phyloP scores from a whole-genome alignment of 2,329 filamentous ascomycete genomes.

The Drechslerella dactyloides region DNA sequence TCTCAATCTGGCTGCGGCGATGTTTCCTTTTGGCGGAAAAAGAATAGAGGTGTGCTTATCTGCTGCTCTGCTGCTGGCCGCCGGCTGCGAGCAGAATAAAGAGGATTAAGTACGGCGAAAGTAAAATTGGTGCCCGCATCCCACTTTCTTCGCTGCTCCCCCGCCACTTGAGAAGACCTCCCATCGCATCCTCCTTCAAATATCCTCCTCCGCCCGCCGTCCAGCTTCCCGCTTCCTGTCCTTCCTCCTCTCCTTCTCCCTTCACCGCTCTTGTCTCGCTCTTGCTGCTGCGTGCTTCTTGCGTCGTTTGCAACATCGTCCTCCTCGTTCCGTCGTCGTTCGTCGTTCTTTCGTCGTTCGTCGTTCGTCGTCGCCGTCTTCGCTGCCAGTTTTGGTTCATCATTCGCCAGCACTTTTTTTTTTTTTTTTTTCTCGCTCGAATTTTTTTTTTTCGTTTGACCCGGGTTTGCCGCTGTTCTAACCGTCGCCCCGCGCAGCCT shows the following conservation, averaged over 20 bases:
- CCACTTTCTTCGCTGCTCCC: slow-evolving; percentile 21
- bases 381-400: slow-evolving; percentile 56
- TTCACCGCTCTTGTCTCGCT: slow-evolving; percentile 41
- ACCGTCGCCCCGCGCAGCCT: slow-evolving; percentile 46
- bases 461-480: slow-evolving; percentile 25
- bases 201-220: slow-evolving; percentile 51
- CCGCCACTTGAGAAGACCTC: slow-evolving; percentile 44
- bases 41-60: too few species aligned
- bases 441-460: slow-evolving; percentile 36
- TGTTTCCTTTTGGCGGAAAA: neutral
- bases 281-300: slow-evolving; percentile 41
- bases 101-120: too few species aligned
- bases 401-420: slow-evolving; percentile 47
- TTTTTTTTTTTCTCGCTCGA: slow-evolving; percentile 14
- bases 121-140: neutral
- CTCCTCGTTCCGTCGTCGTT: slow-evolving; percentile 25
- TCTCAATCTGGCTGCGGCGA: too few species aligned
- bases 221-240: slow-evolving; percentile 54
- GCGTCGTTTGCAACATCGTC: slow-evolving; percentile 15
- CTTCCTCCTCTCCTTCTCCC: slow-evolving; percentile 52
- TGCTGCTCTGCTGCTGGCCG: too few species aligned
- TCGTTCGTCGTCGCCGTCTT: slow-evolving; percentile 38
- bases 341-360: slow-evolving; percentile 1
- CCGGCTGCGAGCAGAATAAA: neutral
- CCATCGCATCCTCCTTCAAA: slow-evolving; percentile 41